Evolutionary conservation across 2,329 filamentous ascomycete species (phyloP).

Genomic region (Ophiostoma tasmaniense): DNA sequence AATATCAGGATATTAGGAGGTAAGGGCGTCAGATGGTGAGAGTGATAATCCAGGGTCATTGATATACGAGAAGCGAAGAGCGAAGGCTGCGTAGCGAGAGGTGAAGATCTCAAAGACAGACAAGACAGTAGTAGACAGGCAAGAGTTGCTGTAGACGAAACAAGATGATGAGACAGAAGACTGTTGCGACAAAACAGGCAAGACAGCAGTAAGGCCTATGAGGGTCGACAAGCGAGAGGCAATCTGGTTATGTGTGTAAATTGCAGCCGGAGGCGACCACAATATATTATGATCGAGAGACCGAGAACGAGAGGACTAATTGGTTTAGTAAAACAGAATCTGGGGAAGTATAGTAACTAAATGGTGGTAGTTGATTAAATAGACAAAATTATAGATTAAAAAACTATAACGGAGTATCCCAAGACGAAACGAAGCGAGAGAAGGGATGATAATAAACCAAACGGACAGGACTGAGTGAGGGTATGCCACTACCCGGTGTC

Average conservation of each 20-base stretch:
- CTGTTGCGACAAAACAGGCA: background rate
- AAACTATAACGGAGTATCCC: background rate
- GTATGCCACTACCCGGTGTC: slow-evolving; percentile 2
- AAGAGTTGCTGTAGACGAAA: background rate
- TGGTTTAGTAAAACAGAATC: background rate
- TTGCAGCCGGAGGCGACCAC: background rate
- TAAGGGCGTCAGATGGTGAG: background rate
- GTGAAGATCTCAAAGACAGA: background rate
- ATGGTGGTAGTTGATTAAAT: background rate
- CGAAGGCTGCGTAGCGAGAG: background rate
- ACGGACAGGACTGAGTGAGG: background rate
- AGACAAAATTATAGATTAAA: too few species aligned
- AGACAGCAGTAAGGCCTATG: background rate
- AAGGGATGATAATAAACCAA: background rate
- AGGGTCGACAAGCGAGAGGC: background rate
- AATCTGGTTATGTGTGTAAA: background rate
- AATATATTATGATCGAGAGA: background rate
- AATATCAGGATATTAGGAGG: background rate
- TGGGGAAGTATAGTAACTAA: background rate
- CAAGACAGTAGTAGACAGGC: background rate
- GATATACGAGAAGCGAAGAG: background rate
- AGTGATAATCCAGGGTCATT: background rate
- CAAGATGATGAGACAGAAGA: background rate
- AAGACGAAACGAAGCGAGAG: background rate
- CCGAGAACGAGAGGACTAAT: background rate